These are phyloP conservation scores for Prunus kanzakura DNA, from an alignment of 306 rosid species.

Conservation along the genomic window DNA sequence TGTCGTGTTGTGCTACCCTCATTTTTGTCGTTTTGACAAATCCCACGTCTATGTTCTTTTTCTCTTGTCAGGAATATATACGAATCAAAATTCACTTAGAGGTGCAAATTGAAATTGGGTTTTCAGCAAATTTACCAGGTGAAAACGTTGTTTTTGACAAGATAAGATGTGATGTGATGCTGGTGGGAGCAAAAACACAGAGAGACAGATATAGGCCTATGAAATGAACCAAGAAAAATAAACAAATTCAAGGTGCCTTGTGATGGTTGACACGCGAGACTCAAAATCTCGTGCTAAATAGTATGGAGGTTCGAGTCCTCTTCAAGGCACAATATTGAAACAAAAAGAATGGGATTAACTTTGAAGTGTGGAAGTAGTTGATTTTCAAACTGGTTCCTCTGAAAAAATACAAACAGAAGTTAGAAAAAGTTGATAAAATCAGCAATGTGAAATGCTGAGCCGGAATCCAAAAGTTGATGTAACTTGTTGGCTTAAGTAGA, in stretches of 20 bases:
- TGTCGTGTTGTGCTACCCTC: conserved; percentile 39
- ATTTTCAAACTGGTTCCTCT: neutral
- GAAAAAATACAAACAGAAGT: no score
- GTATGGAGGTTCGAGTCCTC: no score
- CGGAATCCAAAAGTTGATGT: neutral
- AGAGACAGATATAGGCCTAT: neutral
- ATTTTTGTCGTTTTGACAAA: conserved; percentile 1
- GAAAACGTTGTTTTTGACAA: neutral
- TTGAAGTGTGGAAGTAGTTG: no score
- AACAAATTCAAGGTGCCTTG: no score
- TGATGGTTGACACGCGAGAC: no score
- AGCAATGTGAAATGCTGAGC: neutral
- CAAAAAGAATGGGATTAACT: neutral
- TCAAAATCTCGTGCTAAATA: no score
- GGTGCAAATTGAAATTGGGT: neutral
- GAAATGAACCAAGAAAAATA: no score
- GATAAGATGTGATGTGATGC: neutral
- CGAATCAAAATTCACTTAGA: neutral
- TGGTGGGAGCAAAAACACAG: neutral
- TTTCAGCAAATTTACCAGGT: neutral
- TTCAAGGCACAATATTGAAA: no score
- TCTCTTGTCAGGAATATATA: neutral
- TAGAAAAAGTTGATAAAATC: neutral
- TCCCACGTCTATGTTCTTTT: neutral
- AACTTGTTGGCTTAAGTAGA: neutral